These are phyloP conservation scores for Talaromyces sp. DNA, from an alignment of 2,329 filamentous ascomycete species.

Conservation along the genomic window DNA sequence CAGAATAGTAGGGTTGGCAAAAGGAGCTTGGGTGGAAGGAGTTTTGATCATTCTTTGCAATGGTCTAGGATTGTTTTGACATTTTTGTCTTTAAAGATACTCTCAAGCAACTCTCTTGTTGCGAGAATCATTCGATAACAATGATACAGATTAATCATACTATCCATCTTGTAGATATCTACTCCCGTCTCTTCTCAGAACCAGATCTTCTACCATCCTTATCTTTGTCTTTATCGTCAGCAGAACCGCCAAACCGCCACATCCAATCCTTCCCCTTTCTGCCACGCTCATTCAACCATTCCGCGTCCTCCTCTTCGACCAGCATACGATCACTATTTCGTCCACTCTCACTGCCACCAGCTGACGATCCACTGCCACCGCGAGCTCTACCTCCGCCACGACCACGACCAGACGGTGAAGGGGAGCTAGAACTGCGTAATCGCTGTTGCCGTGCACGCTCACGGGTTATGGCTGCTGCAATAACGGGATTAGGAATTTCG, in stretches of 20 bases:
- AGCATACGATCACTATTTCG: constrained; percentile 18
- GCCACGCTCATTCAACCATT: constrained; percentile 24
- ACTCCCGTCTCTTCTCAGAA: too few relatives aligned
- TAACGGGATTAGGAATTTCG: constrained; percentile 7
- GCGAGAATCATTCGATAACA: neutral
- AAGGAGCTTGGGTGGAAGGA: neutral
- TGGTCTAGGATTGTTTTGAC: neutral
- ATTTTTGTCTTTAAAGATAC: neutral
- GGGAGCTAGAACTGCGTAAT: constrained; percentile 9
- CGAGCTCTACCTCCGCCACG: neutral
- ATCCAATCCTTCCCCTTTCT: constrained; percentile 23
- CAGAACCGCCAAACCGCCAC: constrained; percentile 13
- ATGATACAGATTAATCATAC: neutral
- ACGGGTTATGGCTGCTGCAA: constrained; percentile 10
- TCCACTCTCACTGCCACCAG: constrained; percentile 1
- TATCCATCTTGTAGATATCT: neutral
- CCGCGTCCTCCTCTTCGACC: constrained; percentile 27
- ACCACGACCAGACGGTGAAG: constrained; percentile 12
- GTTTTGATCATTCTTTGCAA: neutral
- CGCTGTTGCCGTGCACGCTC: constrained; percentile 1
- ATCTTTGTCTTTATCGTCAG: neutral
- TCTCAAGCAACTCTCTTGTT: neutral
- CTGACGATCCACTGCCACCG: constrained; percentile 20
- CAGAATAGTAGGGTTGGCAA: neutral
- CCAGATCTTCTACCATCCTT: neutral